phyloP scores from a whole-genome alignment of 2,329 filamentous ascomycete genomes.

The Calonectria henricotiae region DNA sequence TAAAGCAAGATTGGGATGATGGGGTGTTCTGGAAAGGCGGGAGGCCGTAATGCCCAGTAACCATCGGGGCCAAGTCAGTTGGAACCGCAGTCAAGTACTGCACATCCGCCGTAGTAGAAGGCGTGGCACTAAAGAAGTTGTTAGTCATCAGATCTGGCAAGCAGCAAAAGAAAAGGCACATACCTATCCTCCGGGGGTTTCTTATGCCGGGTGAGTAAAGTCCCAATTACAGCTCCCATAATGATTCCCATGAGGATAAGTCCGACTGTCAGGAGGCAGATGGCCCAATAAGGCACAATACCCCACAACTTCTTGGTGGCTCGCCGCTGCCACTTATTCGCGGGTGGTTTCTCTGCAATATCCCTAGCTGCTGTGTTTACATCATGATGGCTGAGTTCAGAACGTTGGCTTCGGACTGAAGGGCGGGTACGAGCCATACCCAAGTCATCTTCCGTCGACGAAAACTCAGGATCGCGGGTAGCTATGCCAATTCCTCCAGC shows the following conservation, averaged over 20 bases:
- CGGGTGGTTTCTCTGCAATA: slow-evolving; percentile 66
- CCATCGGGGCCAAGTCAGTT: slow-evolving; percentile 67
- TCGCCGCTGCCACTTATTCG: slow-evolving; percentile 68
- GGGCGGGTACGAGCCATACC: slow-evolving; percentile 67
- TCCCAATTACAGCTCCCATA: slow-evolving; percentile 72
- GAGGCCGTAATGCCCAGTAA: slow-evolving; percentile 72
- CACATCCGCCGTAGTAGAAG: slow-evolving; percentile 65
- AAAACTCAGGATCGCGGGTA: slow-evolving; percentile 75
- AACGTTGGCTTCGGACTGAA: slow-evolving; percentile 67
- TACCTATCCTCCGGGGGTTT: slow-evolving; percentile 32
- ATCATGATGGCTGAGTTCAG: slow-evolving; percentile 69
- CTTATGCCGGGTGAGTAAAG: slow-evolving; percentile 56
- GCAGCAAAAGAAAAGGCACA: background rate
- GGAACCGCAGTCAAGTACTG: slow-evolving; percentile 68
- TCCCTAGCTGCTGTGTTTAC: slow-evolving; percentile 68
- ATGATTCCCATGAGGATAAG: slow-evolving; percentile 71
- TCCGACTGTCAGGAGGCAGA: slow-evolving; percentile 66
- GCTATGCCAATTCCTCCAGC: slow-evolving; percentile 75
- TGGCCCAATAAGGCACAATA: slow-evolving; percentile 75
- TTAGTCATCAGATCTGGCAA: slow-evolving; percentile 2
- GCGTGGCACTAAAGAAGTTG: slow-evolving; percentile 38
- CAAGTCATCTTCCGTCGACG: slow-evolving; percentile 70
- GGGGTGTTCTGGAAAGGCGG: slow-evolving; percentile 68
- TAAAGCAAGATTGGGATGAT: slow-evolving; percentile 71
- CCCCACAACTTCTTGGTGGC: slow-evolving; percentile 73